Evolutionary conservation across 768 basidiomycete genomes (phyloP).

Genomic region (Podaxis pistillaris): DNA sequence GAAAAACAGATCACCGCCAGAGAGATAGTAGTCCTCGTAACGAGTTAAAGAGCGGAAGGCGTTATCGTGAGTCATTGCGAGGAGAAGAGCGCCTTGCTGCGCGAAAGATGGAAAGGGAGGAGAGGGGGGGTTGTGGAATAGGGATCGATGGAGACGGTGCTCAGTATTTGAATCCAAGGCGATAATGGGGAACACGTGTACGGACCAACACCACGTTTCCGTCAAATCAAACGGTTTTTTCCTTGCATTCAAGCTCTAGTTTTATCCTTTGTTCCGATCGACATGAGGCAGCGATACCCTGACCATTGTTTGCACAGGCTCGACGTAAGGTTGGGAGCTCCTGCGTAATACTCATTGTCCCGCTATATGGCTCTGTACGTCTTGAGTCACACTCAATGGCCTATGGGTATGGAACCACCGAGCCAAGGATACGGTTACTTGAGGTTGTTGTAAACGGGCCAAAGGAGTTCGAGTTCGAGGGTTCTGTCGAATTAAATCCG

Average conservation of each 20-base stretch:
- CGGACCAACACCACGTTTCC: conserved; percentile 23
- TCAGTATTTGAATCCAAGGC: conserved; percentile 25
- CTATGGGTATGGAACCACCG: neutral
- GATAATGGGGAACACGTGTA: conserved; percentile 27
- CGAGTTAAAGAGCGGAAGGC: conserved; percentile 21
- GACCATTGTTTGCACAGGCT: conserved; percentile 6
- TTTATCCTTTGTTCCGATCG: conserved; percentile 19
- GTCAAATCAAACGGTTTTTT: conserved; percentile 14
- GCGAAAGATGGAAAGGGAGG: conserved; percentile 27
- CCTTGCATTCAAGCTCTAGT: neutral
- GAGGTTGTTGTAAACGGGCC: neutral
- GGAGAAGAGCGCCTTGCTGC: conserved; percentile 18
- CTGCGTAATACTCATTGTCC: neutral
- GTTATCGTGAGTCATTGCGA: conserved; percentile 21
- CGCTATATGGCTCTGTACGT: neutral
- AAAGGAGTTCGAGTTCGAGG: neutral
- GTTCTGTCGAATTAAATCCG: neutral
- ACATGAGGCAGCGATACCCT: conserved; percentile 16
- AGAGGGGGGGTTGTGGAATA: conserved; percentile 24
- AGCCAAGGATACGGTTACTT: neutral
- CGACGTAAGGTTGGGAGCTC: conserved; percentile 1
- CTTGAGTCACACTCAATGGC: conserved; percentile 1
- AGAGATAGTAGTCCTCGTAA: conserved; percentile 47
- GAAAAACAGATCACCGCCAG: conserved; percentile 53
- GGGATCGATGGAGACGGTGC: conserved; percentile 32